A percentile compares a stretch with the other conserved stretches of the same genome.
These are phyloP conservation scores for Geotrichum siamense DNA, from an alignment of 1,139 yeast species.

Conservation along the genomic window DNA sequence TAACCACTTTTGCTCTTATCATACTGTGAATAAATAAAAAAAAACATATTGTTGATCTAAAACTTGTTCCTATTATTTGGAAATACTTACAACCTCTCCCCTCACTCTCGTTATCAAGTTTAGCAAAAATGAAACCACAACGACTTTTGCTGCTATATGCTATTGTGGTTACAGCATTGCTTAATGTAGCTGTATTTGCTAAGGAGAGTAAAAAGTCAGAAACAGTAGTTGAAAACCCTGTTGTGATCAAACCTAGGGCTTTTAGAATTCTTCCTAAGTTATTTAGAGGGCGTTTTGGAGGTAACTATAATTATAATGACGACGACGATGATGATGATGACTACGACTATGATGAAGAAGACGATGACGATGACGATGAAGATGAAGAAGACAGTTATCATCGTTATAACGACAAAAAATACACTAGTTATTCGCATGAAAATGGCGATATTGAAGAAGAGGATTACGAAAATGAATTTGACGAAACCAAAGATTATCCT, in stretches of 20 bases:
- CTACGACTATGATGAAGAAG: slow-evolving; percentile 3
- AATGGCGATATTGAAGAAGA: too few species aligned
- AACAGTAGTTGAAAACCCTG: background rate
- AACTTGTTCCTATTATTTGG: too few species aligned
- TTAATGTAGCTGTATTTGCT: background rate
- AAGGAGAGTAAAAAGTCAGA: background rate
- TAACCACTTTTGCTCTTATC: too few species aligned
- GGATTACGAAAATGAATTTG: too few species aligned
- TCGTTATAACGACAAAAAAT: too few species aligned
- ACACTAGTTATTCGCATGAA: too few species aligned
- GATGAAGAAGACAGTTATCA: background rate
- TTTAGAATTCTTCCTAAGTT: background rate
- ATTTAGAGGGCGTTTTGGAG: background rate
- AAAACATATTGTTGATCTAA: too few species aligned
- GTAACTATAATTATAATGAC: background rate
- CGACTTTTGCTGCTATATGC: background rate
- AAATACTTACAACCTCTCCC: too few species aligned
- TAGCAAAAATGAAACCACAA: background rate
- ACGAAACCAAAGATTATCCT: too few species aligned
- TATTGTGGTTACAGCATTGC: background rate
- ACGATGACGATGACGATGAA: background rate
- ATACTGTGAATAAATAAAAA: too few species aligned
- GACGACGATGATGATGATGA: slow-evolving; percentile 4
- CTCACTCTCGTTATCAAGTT: too few species aligned
- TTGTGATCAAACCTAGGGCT: slow-evolving; percentile 1